These are phyloP conservation scores for Talaromyces sp. DNA, from an alignment of 2,329 filamentous ascomycete species.

Conservation along the genomic window DNA sequence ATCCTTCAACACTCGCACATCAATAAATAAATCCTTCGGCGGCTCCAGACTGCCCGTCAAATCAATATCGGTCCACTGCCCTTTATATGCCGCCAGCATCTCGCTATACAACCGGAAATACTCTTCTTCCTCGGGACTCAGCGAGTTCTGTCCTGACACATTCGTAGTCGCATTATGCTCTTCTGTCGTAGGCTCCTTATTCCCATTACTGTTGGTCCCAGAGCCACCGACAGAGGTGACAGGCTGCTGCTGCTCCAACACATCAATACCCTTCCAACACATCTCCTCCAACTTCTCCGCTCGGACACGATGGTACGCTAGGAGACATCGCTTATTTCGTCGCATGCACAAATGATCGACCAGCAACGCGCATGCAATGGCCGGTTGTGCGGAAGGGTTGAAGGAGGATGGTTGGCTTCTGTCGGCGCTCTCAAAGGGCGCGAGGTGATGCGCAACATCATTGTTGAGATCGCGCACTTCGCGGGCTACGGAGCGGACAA, in stretches of 20 bases:
- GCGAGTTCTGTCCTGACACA: constrained; percentile 60
- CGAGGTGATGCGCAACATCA: constrained; percentile 74
- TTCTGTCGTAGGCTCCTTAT: neutral
- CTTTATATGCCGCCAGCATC: constrained; percentile 91
- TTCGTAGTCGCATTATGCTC: neutral
- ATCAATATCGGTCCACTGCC: constrained; percentile 97
- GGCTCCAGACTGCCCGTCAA: constrained; percentile 90
- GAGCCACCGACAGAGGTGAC: constrained; percentile 21
- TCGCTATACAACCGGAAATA: constrained; percentile 91
- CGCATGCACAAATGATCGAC: constrained; percentile 95
- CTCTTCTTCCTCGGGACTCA: constrained; percentile 95
- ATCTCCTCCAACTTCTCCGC: constrained; percentile 90
- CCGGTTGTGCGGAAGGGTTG: constrained; percentile 77
- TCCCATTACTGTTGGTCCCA: neutral
- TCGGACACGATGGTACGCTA: constrained; percentile 88
- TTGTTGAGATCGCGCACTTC: constrained; percentile 93
- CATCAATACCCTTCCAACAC: constrained; percentile 85
- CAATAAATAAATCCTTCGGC: constrained; percentile 92
- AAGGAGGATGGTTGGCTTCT: constrained; percentile 53
- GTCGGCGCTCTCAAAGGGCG: constrained; percentile 65
- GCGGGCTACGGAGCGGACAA: constrained; percentile 79
- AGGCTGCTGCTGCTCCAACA: constrained; percentile 66
- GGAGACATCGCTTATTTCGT: constrained; percentile 88
- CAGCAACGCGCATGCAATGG: constrained; percentile 80
- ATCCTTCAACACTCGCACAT: constrained; percentile 92